These are phyloP conservation scores for Lepidopterella palustris DNA, from an alignment of 495 filamentous ascomycete species.

Conservation along the genomic window DNA sequence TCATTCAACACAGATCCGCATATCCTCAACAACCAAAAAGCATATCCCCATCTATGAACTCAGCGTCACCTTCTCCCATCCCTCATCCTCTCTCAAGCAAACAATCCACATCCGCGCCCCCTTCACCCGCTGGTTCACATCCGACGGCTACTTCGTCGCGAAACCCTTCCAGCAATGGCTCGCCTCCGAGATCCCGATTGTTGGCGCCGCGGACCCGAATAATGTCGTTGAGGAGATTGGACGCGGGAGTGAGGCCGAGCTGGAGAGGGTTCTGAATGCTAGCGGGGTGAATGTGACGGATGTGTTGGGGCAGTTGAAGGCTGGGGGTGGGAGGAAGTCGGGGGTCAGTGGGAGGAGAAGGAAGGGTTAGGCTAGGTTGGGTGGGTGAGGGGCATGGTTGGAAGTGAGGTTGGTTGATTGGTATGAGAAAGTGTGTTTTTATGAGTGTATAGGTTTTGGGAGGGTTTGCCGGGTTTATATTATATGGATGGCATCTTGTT, in stretches of 20 bases:
- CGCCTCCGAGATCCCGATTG: constrained; percentile 57
- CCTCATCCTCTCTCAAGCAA: constrained; percentile 31
- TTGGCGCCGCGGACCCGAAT: constrained; percentile 63
- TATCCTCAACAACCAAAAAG: constrained; percentile 64
- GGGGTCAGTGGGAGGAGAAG: constrained; percentile 17
- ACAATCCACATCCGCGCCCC: constrained; percentile 53
- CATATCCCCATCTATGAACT: constrained; percentile 73
- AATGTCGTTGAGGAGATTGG: constrained; percentile 37
- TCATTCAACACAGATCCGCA: constrained; percentile 37
- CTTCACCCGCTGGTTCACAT: constrained; percentile 84
- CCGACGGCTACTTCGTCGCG: constrained; percentile 71
- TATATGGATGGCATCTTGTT: too few species aligned
- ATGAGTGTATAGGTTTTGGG: too few species aligned
- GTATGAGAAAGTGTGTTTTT: too few species aligned
- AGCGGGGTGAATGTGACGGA: constrained; percentile 13
- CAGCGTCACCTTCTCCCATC: constrained; percentile 49
- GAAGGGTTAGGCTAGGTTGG: constrained; percentile 7
- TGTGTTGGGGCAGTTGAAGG: constrained; percentile 22
- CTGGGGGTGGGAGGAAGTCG: constrained; percentile 2
- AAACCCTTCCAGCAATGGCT: constrained; percentile 80
- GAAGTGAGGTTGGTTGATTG: neutral
- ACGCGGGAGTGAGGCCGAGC: constrained; percentile 25
- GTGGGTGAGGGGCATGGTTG: neutral
- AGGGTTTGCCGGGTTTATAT: too few species aligned
- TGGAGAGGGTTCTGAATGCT: neutral